Percentiles rank a stretch among this genome's conserved stretches.
phyloP scores from a whole-genome alignment of 257 asterid genomes.

The Penstemon davidsonii region DNA sequence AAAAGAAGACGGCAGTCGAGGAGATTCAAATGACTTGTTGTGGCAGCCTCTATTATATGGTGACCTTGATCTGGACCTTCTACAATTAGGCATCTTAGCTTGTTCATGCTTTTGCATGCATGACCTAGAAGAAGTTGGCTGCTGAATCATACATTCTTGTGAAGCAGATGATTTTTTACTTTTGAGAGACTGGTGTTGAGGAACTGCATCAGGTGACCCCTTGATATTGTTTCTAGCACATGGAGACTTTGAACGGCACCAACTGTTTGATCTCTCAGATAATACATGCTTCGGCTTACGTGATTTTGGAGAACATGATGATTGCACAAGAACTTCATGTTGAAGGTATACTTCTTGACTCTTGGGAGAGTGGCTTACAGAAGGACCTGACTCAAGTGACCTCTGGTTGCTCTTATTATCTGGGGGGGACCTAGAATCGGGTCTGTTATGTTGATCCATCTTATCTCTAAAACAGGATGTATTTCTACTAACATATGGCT shows the following conservation, averaged over 20 bases:
- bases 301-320: not conserved
- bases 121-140: not conserved
- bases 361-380: no score
- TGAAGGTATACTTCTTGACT: not conserved
- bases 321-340: not conserved
- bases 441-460: no score
- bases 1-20: constrained; percentile 18
- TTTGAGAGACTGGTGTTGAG: not conserved
- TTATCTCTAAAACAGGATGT: no score
- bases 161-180: not conserved
- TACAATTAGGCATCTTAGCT: not conserved
- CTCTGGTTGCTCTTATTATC: no score
- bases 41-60: not conserved
- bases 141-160: not conserved
- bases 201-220: not conserved
- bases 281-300: not conserved
- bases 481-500: no score
- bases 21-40: not conserved
- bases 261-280: no score
- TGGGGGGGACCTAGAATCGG: no score
- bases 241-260: not conserved
- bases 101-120: not conserved
- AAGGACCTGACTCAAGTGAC: no score
- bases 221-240: not conserved
- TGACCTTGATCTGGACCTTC: constrained; percentile 16